Evolutionary conservation across 2,329 filamentous ascomycete genomes (phyloP), one percentile per base, ranked within the genome.

Genomic region (Eutypella sp.): DNA sequence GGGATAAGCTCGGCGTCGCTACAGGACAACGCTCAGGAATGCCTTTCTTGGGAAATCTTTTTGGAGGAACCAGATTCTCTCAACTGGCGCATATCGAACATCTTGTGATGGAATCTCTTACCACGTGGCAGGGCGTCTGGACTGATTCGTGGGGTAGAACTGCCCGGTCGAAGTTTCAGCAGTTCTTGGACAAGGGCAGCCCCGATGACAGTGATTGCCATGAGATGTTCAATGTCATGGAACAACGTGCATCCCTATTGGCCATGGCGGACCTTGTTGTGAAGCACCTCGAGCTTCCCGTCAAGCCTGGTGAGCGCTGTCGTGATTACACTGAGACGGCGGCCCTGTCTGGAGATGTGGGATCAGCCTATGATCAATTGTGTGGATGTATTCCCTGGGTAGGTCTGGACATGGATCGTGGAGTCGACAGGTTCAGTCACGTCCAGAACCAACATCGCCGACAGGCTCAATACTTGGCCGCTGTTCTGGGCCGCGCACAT

Each of bases 191-290:
- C 10, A 20, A 47, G 8, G 20, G 8, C 11, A 16, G 29, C 11
- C 50, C 46, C 16, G 44, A 56, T 6, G 42, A 51, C 2, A 24
- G 48, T 2, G 44, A 54, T n/a, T 58, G 50, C 5, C 58, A 57
- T 22, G 57, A 60, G 42, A 48, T 61, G 2, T 63, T 63, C 44
- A 59, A 57, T 16, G 40, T 56, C 19, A 42, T 62, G 19, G 61
- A 63, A 41, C 56, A 63, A 38, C 61, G 59, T 2, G 53, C 60
- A 16, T 52, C 54, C 13, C 46, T 47, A 3, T 52, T 55, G n/a
- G 47, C 53, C 6, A 37, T 64, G 10, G 59, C 48, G 8, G 60
- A 64, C 36, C 39, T 49, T 25, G 45, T 53, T 16, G 31, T 58
- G n/a, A 46, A 46, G 18, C 53, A 54, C 23, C 48, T 57, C 16